Base-by-base conservation (phyloP, 345 rosid genomes). In the Populus nigra region DNA sequence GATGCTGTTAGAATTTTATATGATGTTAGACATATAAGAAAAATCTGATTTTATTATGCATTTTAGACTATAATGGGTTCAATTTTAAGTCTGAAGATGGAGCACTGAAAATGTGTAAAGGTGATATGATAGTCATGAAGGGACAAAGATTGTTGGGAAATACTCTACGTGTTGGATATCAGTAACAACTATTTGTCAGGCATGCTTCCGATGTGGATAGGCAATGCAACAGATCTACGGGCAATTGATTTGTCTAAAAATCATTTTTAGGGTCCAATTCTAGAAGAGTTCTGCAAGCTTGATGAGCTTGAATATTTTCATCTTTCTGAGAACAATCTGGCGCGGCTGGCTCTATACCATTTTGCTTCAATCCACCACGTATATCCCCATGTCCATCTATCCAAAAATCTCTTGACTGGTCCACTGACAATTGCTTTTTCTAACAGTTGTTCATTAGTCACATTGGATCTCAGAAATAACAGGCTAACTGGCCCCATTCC, bases 381-480 rank as follows among this genome's bases (percentile, higher is more conserved):
- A 27, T 79, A 12, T 0, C 33, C 1, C 13, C 33, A 68, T 65
- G 67, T 79, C 45, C 15, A 79, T 33, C 25, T 79, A 22, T 71
- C 65, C 1, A 59, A 36, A 5, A 79, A 79, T 59, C 29, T 15
- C 13, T 12, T 79, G 8, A 50, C 39, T 31, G 77, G 73, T 36
- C 23, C 68, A 23, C 36, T 74, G n/a, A 33, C 17, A 33, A 10
- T 25, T 33, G 29, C 69, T 36, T 73, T 73, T 39, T 0, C 2
- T 23, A 23, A 73, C 10, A 36, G 45, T 15, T 50, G 22, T n/a
- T 9, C 18, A 6, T n/a, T 38, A 13, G 0, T 61, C 10, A 17
- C 65, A 17, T 20, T 87, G 39, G 80, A 84, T 68, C 65, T 82
- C 4, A 61, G 73, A 11, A 23, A 72, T 0, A 84, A 86, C 23